Percentiles rank a stretch among this genome's conserved stretches.
These are phyloP conservation scores for Mycena polygramma DNA, from an alignment of 768 basidiomycete genomes.

Conservation along the genomic window DNA sequence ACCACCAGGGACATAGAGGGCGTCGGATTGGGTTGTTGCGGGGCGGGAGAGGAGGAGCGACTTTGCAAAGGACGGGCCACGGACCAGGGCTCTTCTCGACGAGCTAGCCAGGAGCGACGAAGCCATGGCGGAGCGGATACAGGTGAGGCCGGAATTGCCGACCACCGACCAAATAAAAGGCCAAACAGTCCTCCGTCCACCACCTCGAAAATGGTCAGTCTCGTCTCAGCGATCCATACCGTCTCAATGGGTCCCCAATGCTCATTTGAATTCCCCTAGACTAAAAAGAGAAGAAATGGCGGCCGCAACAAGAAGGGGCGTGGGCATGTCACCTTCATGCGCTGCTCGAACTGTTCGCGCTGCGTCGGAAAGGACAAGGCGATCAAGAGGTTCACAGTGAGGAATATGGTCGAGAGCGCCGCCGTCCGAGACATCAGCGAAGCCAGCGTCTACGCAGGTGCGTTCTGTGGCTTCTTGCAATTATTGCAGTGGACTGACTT, in stretches of 20 bases:
- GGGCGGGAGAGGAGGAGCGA: conserved; percentile 18
- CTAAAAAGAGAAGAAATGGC: conserved; percentile 99
- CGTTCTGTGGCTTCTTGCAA: conserved; percentile 42
- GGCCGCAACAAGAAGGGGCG: conserved; percentile 99
- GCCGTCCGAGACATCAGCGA: conserved; percentile 98
- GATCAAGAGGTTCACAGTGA: conserved; percentile 99
- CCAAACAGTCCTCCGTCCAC: too few species aligned
- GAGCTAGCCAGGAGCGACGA: conserved; percentile 35
- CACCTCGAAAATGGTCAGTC: too few species aligned
- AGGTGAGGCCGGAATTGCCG: too few species aligned
- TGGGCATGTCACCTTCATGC: conserved; percentile 93
- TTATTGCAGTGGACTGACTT: not conserved
- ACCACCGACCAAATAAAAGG: too few species aligned
- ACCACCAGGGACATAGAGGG: conserved; percentile 74
- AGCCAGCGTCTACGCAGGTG: conserved; percentile 92
- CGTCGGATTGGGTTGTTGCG: conserved; percentile 33
- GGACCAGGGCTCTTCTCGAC: conserved; percentile 32
- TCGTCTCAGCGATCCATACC: too few species aligned
- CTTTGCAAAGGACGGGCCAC: conserved; percentile 24
- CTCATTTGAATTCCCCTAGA: conserved; percentile 61
- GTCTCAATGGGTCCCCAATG: too few species aligned
- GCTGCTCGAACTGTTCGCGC: conserved; percentile 99
- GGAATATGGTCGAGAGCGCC: conserved; percentile 99
- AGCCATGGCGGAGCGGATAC: conserved; percentile 25
- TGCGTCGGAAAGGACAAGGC: conserved; percentile 99